phyloP scores from a whole-genome alignment of 768 basidiomycete genomes.

The Leucogyrophana mollusca region DNA sequence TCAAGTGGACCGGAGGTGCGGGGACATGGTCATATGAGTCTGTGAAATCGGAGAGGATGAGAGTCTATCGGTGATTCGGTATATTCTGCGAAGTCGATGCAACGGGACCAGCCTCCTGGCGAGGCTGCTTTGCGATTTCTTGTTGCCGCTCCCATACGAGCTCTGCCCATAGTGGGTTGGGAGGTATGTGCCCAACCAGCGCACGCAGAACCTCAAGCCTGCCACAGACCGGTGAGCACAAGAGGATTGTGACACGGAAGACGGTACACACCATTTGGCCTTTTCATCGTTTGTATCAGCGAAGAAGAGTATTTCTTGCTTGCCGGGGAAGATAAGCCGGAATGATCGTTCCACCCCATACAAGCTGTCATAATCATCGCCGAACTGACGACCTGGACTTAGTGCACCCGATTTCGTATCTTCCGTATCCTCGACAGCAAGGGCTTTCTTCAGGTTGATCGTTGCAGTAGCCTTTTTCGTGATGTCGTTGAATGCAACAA shows the following conservation, averaged over 20 bases:
- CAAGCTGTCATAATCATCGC: conserved; percentile 59
- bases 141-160: conserved; percentile 81
- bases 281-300: conserved; percentile 92
- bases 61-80: too few species aligned
- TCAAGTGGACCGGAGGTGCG: too few species aligned
- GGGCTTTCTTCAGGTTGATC: conserved; percentile 87
- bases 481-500: conserved; percentile 90
- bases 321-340: conserved; percentile 73
- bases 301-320: conserved; percentile 84
- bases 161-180: conserved; percentile 93
- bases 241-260: background rate
- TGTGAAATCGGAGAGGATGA: too few species aligned
- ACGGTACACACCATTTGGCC: conserved; percentile 64
- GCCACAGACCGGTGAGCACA: conserved; percentile 7
- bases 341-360: conserved; percentile 83
- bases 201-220: conserved; percentile 88
- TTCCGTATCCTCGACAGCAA: conserved; percentile 75
- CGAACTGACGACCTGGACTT: conserved; percentile 43
- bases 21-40: too few species aligned
- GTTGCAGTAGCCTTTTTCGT: conserved; percentile 88
- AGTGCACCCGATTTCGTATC: conserved; percentile 46
- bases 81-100: too few species aligned
- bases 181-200: conserved; percentile 85
- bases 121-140: conserved; percentile 30
- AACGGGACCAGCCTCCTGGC: too few species aligned